phyloP scores from a whole-genome alignment of 1,139 yeast species.

The Geotrichum siamense region DNA sequence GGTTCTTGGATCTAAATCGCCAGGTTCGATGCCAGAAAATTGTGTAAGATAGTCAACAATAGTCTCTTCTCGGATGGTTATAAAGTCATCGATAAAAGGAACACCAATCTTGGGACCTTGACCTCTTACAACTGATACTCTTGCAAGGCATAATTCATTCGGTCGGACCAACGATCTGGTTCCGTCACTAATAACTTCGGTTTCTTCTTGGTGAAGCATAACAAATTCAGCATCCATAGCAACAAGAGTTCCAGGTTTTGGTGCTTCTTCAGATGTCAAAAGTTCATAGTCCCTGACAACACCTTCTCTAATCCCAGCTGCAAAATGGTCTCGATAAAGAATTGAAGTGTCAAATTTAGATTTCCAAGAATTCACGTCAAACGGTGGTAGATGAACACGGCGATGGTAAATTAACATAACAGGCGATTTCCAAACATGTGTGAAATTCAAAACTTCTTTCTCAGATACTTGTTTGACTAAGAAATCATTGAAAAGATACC shows the following conservation, averaged over 20 bases:
- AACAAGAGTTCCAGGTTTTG: conserved; percentile 63
- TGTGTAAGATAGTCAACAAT: conserved; percentile 83
- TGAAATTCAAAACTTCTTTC: conserved; percentile 57
- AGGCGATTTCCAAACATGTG: conserved; percentile 77
- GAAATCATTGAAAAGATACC: conserved; percentile 91
- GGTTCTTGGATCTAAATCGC: conserved; percentile 68
- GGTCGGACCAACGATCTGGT: conserved; percentile 64
- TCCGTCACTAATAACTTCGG: conserved; percentile 71
- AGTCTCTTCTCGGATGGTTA: conserved; percentile 50
- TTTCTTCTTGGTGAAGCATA: conserved; percentile 66
- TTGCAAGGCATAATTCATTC: conserved; percentile 67
- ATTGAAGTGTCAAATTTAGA: conserved; percentile 52
- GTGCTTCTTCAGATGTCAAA: conserved; percentile 61
- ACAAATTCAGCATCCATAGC: conserved; percentile 99
- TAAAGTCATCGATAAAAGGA: conserved; percentile 91
- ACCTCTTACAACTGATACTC: conserved; percentile 83
- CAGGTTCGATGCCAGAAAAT: conserved; percentile 87
- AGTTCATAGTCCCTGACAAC: conserved; percentile 57
- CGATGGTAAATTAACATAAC: conserved; percentile 60
- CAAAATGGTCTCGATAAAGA: conserved; percentile 68
- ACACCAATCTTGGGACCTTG: conserved; percentile 58
- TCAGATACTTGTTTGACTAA: conserved; percentile 72
- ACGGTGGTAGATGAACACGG: conserved; percentile 30
- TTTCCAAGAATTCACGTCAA: conserved; percentile 41
- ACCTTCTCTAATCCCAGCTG: conserved; percentile 58